Base-by-base conservation (phyloP, 225 moss, liverwort and hornwort genomes). In the Ulota crispa region DNA sequence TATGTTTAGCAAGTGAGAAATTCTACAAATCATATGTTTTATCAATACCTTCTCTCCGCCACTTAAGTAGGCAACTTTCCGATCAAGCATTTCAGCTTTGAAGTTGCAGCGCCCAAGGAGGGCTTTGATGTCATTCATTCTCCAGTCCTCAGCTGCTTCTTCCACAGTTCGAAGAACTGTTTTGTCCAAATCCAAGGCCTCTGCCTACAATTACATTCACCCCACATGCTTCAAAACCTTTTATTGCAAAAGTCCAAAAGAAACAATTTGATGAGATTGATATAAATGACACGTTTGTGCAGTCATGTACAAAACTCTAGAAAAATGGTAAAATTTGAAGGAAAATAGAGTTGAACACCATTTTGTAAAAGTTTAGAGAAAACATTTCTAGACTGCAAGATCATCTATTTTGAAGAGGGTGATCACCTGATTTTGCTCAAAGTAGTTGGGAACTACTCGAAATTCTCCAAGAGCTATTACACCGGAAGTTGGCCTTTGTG, bases 71-170 rank as follows among this genome's bases (percentile, higher is more conserved):
- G 86, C 85, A 57, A 99, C 94, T 85, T 99, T 99, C 27, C 99
- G 91, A 64, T 94, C 84, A 76, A 93, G 87, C 96, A 99, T 99
- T 27, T 96, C 96, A 18, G 94, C 85, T 86, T 94, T 99, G 56
- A 99, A 99, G 80, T 94, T 99, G 78, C 99, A 99, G 64, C 99
- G 93, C 72, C 99, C 99, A 14, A 99, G 88, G n/a, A 99, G 87
- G 27, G 96, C 93, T 84, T 99, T 99, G 50, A 99, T 94, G 67
- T 99, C 99, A 78, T 92, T 99, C 77, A 92, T 84, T 69, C 85
- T 91, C 99, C 99, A 99, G 68, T 99, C 99, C 86, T 99, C 96
- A 9, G 94, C 99, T 70, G 75, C 96, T 81, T 93, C 94, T 83
- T 99, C 96, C 4, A 99, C 92, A 54, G 93, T 88, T 83, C 90